These are phyloP conservation scores for Metarhizium anisopliae DNA, from an alignment of 2,329 filamentous ascomycete genomes.

Conservation along the genomic window DNA sequence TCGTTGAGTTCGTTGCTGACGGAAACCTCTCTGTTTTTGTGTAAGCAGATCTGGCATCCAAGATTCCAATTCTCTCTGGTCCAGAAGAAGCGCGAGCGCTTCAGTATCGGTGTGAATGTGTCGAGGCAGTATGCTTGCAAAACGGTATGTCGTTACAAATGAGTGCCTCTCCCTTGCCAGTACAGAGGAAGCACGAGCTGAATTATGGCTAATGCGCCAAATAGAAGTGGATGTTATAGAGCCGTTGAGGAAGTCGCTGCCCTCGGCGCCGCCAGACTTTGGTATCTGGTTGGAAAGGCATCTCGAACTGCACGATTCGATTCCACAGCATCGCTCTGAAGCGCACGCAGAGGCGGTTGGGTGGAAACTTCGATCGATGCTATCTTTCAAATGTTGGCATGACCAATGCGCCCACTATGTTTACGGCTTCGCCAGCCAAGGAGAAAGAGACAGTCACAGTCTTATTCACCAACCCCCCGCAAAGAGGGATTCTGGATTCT, in stretches of 20 bases:
- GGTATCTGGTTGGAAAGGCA: slow-evolving; percentile 44
- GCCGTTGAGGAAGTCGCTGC: slow-evolving; percentile 18
- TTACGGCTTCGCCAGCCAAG: slow-evolving; percentile 43
- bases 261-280: slow-evolving; percentile 36
- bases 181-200: background rate
- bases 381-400: slow-evolving; percentile 44
- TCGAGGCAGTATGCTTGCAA: slow-evolving; percentile 40
- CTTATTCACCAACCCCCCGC: slow-evolving; percentile 31
- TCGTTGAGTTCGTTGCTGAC: slow-evolving; percentile 1
- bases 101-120: slow-evolving; percentile 50
- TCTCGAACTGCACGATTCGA: slow-evolving; percentile 37
- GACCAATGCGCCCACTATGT: slow-evolving; percentile 48
- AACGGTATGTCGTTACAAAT: slow-evolving; percentile 17
- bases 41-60: slow-evolving; percentile 17
- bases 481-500: slow-evolving; percentile 38
- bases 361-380: slow-evolving; percentile 7
- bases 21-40: background rate
- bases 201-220: background rate
- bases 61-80: slow-evolving; percentile 39
- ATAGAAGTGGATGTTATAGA: slow-evolving; percentile 23
- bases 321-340: slow-evolving; percentile 23
- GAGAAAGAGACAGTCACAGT: slow-evolving; percentile 43
- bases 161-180: background rate
- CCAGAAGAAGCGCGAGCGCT: slow-evolving; percentile 47
- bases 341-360: slow-evolving; percentile 1